Evolutionary conservation across 164 flowering plant genomes (phyloP), one percentile per base, ranked within the genome.

Genomic region (Cinnamomum micranthum): DNA sequence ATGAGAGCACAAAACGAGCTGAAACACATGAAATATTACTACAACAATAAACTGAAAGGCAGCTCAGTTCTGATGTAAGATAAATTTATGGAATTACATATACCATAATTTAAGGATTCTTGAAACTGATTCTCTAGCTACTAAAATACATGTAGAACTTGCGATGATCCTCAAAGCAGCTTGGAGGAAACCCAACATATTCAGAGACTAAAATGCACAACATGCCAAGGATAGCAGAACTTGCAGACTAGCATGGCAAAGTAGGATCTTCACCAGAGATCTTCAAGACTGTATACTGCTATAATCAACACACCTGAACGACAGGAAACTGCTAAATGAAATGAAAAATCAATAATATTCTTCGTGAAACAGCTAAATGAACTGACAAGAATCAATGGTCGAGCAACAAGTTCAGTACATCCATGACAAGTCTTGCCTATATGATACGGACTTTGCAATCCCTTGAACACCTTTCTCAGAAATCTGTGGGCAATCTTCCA

Each of bases 401-500:
- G 9, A 22, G 64, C 64, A 60, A 13, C 69, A 28, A 69, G 31
- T 58, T 81, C 66, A 88, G 74, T 72, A 86, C 88, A 89, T 85
- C 94, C 98, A 91, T 64, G 93, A 86, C 77, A 89, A 77, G 78
- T 90, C 93, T 68, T 88, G 94, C 87, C 79, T 86, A 77, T 85
- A 91, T 14, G 87, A 82, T 3, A 89, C 83, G 20, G 81, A 77
- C 70, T 69, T 82, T 19, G 98, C 96, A 74, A 89, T 82, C 15
- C 94, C 91, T 60, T 82, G 87, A 71, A 89, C 77, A 35, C 94
- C 94, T 66, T 87, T 84, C 72, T 85, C 88, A 3, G 91, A 88
- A 69, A 93, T 81, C 78, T 82, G 93, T 74, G 95, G 95, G 64
- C 96, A 93, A 80, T 89, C 92, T 73, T 93, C 92, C 31, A 93